Conservation (phyloP, 768 basidiomycete species). For the Kwoniella newhampshirensis region DNA sequence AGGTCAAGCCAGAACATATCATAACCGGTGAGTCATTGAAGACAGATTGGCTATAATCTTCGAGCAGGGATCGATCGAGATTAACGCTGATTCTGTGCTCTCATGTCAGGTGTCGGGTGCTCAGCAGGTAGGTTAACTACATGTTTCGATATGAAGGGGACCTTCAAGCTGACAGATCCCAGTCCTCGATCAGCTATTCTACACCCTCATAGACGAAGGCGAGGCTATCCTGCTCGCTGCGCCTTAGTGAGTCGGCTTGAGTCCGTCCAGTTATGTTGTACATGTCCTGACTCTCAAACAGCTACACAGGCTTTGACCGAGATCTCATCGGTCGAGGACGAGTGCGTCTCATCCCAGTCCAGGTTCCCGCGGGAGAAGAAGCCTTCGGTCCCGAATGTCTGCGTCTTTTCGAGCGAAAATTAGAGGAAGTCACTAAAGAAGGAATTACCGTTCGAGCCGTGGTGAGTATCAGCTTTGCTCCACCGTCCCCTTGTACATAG, state of each 20-base stretch:
- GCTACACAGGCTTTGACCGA: slow-evolving; percentile 45
- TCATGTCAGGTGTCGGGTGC: slow-evolving; percentile 32
- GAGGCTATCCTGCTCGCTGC: slow-evolving; percentile 47
- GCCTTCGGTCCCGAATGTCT: slow-evolving; percentile 28
- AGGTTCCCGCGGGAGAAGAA: slow-evolving; percentile 28
- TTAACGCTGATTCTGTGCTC: slow-evolving; percentile 4
- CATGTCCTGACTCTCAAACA: not conserved
- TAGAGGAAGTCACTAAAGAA: slow-evolving; percentile 23
- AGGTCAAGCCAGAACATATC: slow-evolving; percentile 38
- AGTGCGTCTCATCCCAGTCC: slow-evolving; percentile 34
- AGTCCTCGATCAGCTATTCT: slow-evolving; percentile 48
- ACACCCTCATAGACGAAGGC: slow-evolving; percentile 47
- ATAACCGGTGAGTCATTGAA: slow-evolving; percentile 35
- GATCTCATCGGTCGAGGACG: slow-evolving; percentile 41
- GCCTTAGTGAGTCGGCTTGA: slow-evolving; percentile 35
- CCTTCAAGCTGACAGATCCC: not conserved
- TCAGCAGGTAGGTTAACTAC: slow-evolving; percentile 30
- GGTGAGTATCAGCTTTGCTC: slow-evolving; percentile 19
- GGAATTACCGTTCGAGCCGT: slow-evolving; percentile 42
- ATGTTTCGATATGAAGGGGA: not conserved
- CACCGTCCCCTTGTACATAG: too few species aligned
- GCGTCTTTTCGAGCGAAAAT: slow-evolving; percentile 30
- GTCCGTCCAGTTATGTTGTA: not conserved
- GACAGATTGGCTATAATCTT: too few species aligned
- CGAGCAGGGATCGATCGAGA: too few species aligned